phyloP scores from a whole-genome alignment of 2,329 filamentous ascomycete genomes.

The Phialocephala subalpina region DNA sequence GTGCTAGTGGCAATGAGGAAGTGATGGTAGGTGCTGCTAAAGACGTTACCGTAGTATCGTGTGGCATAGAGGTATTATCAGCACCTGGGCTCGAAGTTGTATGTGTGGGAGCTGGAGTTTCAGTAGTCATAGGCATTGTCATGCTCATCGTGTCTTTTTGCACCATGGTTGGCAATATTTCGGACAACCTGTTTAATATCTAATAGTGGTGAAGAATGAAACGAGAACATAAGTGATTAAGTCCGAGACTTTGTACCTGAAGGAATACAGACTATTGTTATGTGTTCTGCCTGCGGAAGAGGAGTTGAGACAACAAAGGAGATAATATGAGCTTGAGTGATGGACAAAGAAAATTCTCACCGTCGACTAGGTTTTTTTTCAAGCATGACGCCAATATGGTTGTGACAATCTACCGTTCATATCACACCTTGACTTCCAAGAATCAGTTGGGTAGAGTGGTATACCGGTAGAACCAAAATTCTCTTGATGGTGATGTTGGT shows the following conservation, averaged over 20 bases:
- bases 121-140: background rate
- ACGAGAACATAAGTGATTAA: background rate
- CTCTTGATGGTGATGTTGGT: background rate
- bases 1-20: background rate
- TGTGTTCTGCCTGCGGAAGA: background rate
- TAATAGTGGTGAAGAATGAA: background rate
- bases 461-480: background rate
- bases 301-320: background rate
- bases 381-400: background rate
- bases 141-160: background rate
- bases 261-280: background rate
- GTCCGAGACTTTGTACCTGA: background rate
- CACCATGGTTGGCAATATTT: background rate
- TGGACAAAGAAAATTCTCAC: background rate
- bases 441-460: background rate
- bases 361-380: background rate
- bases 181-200: background rate
- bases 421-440: background rate
- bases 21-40: background rate
- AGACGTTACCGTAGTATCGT: background rate
- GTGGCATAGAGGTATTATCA: background rate
- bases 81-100: background rate
- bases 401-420: background rate
- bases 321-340: background rate
- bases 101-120: background rate